A percentile compares a stretch with the other conserved stretches of the same genome.
These are phyloP conservation scores for Starmerella lactis-condensi DNA, from an alignment of 805 yeast species.

Conservation along the genomic window DNA sequence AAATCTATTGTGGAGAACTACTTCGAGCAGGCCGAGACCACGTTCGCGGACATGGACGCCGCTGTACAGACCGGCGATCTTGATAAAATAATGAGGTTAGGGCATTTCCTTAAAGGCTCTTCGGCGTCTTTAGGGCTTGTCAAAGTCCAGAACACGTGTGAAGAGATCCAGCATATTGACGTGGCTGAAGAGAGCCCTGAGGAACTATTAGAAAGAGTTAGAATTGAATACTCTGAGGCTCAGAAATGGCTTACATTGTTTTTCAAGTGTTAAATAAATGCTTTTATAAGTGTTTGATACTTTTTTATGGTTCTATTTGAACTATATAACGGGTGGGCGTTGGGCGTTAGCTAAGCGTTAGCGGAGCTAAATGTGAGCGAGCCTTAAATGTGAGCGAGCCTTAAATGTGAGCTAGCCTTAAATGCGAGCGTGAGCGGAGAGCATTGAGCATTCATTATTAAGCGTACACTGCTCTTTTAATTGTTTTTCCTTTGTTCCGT, in stretches of 20 bases:
- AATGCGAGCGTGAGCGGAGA: no score
- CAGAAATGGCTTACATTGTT: constrained; percentile 18
- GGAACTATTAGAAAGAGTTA: constrained; percentile 18
- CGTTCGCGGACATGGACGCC: constrained; percentile 51
- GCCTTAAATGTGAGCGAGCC: no score
- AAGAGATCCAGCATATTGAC: constrained; percentile 81
- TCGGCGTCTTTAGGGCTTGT: constrained; percentile 84
- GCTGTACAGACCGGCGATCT: constrained; percentile 30
- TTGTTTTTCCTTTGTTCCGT: no score
- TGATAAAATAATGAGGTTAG: constrained; percentile 48
- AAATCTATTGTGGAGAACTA: constrained; percentile 60
- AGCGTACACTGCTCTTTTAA: no score
- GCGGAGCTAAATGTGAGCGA: no score
- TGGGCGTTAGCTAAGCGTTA: no score
- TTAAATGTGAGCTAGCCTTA: no score
- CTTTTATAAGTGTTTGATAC: no score
- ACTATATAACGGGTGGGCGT: no score
- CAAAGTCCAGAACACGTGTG: constrained; percentile 73
- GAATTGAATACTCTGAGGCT: constrained; percentile 23
- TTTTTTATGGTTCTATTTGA: no score
- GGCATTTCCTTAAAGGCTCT: constrained; percentile 88
- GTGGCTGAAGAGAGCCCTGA: constrained; percentile 25
- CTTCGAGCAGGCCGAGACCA: constrained; percentile 72
- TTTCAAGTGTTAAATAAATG: constrained; percentile 11
- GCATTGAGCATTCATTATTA: no score